These are phyloP conservation scores for Penicillium rolfsii DNA, from an alignment of 2,329 filamentous ascomycete species.

Conservation along the genomic window DNA sequence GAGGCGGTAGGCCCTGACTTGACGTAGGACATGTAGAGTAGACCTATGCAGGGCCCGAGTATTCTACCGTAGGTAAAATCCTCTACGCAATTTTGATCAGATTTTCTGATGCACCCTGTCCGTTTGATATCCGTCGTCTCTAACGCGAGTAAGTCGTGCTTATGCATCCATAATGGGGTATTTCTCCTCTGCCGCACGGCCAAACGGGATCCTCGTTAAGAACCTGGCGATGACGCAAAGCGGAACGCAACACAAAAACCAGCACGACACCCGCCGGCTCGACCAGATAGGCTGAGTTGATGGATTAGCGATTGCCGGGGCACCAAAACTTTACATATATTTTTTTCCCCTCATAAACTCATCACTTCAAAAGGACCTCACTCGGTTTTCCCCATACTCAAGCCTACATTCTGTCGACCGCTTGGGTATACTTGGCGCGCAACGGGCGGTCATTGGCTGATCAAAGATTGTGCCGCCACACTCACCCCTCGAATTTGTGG, in stretches of 20 bases:
- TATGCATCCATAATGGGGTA: background rate
- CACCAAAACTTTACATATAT: background rate
- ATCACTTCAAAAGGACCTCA: too few relatives aligned
- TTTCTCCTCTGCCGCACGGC: background rate
- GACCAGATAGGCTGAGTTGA: background rate
- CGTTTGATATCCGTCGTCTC: background rate
- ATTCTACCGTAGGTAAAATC: background rate
- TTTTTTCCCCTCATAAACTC: background rate
- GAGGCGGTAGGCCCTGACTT: too few relatives aligned
- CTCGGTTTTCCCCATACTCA: background rate
- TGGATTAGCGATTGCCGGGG: background rate
- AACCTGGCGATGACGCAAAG: conserved; percentile 24
- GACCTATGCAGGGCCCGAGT: background rate
- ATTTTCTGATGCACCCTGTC: background rate
- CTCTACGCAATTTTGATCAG: background rate
- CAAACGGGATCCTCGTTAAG: background rate
- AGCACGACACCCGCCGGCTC: background rate
- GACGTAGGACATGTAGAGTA: background rate
- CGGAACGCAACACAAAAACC: conserved; percentile 4
- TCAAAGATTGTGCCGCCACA: conserved; percentile 33
- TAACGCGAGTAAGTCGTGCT: background rate
- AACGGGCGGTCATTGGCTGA: conserved; percentile 25
- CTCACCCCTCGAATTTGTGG: conserved; percentile 40
- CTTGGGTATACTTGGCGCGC: conserved; percentile 20
- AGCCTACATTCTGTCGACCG: background rate